phyloP scores from a whole-genome alignment of 768 basidiomycete species.

The Tylopilus sp. region DNA sequence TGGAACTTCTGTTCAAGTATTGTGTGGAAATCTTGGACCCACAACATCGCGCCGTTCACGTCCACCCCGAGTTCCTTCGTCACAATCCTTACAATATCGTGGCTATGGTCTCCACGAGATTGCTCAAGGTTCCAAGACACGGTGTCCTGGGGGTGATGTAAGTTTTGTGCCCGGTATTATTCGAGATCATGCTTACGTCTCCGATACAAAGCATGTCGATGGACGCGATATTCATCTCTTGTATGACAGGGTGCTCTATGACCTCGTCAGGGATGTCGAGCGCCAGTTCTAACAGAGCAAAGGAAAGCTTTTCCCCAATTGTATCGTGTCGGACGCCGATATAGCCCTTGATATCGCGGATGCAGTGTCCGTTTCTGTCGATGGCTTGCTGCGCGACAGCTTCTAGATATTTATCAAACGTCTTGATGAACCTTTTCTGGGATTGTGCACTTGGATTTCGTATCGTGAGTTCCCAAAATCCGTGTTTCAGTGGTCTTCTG shows the following conservation, averaged over 20 bases:
- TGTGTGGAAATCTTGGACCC: conserved; percentile 10
- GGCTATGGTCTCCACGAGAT: conserved; percentile 20
- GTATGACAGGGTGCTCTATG: conserved; percentile 37
- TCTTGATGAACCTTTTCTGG: conserved; percentile 3
- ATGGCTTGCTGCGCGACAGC: conserved; percentile 2
- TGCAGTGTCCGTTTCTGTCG: conserved; percentile 7
- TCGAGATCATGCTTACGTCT: conserved; percentile 27
- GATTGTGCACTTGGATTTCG: conserved; percentile 1
- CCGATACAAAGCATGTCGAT: conserved; percentile 36
- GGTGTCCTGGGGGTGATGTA: conserved; percentile 20
- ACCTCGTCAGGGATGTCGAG: conserved; percentile 39
- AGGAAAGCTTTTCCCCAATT: not conserved
- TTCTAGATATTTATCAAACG: not conserved
- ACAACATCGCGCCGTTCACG: conserved; percentile 14
- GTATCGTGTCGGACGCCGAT: conserved; percentile 41
- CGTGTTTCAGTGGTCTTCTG: not conserved
- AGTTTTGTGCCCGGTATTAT: not conserved
- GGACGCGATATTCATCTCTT: conserved; percentile 22
- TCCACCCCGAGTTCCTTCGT: conserved; percentile 38
- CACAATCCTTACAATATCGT: conserved; percentile 48
- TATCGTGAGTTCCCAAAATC: conserved; percentile 14
- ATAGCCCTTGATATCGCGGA: conserved; percentile 40
- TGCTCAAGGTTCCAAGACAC: conserved; percentile 34
- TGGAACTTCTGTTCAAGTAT: conserved; percentile 5
- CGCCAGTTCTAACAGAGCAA: conserved; percentile 20